Conservation (phyloP, 768 basidiomycete genomes). For the Rhodotorula toruloides region DNA sequence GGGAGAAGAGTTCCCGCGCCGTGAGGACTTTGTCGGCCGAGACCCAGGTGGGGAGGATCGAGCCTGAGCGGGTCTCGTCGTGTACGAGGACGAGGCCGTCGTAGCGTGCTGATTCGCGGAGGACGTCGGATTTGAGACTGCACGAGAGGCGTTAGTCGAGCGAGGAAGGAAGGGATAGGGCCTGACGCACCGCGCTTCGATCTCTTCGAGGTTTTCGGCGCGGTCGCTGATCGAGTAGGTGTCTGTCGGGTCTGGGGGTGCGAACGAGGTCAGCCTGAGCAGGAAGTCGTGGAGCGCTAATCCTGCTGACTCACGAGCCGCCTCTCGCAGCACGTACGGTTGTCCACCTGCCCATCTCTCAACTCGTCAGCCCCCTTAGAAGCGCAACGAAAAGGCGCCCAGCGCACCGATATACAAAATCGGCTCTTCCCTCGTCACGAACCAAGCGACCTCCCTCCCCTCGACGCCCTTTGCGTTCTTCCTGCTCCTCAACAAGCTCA, state of each 20-base stretch:
- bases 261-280: background rate
- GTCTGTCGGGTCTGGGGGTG: slow-evolving; percentile 61
- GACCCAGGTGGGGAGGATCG: slow-evolving; percentile 89
- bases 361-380: background rate
- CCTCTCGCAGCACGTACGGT: slow-evolving; percentile 86
- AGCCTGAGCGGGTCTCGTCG: slow-evolving; percentile 52
- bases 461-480: slow-evolving; percentile 15
- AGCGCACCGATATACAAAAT: slow-evolving; percentile 67
- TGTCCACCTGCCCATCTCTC: slow-evolving; percentile 52
- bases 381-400: background rate
- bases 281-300: background rate
- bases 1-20: slow-evolving; percentile 64
- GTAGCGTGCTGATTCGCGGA: slow-evolving; percentile 75
- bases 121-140: slow-evolving; percentile 82
- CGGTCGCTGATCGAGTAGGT: slow-evolving; percentile 79
- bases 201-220: slow-evolving; percentile 90
- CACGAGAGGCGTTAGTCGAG: too few species aligned
- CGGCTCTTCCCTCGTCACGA: slow-evolving; percentile 94
- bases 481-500: slow-evolving; percentile 62
- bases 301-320: slow-evolving; percentile 44
- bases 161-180: background rate
- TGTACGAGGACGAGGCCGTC: slow-evolving; percentile 89
- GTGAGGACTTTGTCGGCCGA: slow-evolving; percentile 89
- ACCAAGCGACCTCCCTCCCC: slow-evolving; percentile 63
- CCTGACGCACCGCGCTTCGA: slow-evolving; percentile 57